Evolutionary conservation across 805 yeast genomes (phyloP).

Genomic region (Starmerella kuoi): DNA sequence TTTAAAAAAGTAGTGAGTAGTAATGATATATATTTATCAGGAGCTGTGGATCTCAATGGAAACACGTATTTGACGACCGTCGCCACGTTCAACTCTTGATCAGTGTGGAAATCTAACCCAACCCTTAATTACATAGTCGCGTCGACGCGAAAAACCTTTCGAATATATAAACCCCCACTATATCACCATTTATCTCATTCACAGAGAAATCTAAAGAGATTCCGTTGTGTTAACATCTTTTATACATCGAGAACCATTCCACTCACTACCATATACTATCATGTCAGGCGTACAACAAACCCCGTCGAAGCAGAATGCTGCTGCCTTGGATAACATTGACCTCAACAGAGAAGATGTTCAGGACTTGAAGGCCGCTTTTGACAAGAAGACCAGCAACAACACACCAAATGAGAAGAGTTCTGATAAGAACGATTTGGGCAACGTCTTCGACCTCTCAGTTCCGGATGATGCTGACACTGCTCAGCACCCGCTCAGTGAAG

Average conservation of each 20-base stretch:
- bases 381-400: slow-evolving; percentile 15
- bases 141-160: not conserved
- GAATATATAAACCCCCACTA: slow-evolving; percentile 5
- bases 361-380: slow-evolving; percentile 17
- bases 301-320: slow-evolving; percentile 54
- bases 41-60: too few species aligned
- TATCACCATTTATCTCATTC: not conserved
- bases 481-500: slow-evolving; percentile 20
- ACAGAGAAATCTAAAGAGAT: not conserved
- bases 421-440: slow-evolving; percentile 3
- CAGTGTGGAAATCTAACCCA: slow-evolving; percentile 1
- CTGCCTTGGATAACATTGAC: slow-evolving; percentile 42
- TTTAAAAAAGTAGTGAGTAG: too few species aligned
- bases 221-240: not conserved
- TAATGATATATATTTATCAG: too few species aligned
- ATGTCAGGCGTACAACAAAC: slow-evolving; percentile 33
- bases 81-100: too few species aligned
- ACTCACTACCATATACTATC: too few species aligned
- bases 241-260: too few species aligned
- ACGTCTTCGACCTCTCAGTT: slow-evolving; percentile 20
- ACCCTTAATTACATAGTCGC: slow-evolving; percentile 13
- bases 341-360: slow-evolving; percentile 27
- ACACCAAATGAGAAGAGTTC: slow-evolving; percentile 24
- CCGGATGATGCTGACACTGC: slow-evolving; percentile 11
- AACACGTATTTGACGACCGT: too few species aligned